A percentile compares a stretch with the other conserved stretches of the same genome.
phyloP scores from a whole-genome alignment of 352 stramenopile genomes.

The Globisporangium iwayamae region DNA sequence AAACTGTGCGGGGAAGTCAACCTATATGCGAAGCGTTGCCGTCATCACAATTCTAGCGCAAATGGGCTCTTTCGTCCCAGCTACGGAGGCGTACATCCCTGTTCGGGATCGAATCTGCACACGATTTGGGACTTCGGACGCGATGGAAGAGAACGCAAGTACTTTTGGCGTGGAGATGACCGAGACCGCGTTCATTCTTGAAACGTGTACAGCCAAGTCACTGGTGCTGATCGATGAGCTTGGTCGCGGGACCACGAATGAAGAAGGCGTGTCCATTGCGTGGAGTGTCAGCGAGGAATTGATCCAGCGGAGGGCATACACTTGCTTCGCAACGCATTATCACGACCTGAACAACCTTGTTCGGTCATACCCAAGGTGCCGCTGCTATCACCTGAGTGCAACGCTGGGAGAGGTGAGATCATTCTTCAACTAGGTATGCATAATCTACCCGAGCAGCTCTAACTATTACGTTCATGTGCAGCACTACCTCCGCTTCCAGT shows the following conservation, averaged over 20 bases:
- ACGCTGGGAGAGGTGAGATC: constrained; percentile 37
- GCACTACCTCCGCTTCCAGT: constrained; percentile 52
- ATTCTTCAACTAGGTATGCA: background rate
- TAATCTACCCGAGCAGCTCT: background rate
- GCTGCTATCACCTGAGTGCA: constrained; percentile 69
- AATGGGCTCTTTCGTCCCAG: constrained; percentile 90
- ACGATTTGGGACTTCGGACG: constrained; percentile 88
- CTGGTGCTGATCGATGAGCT: constrained; percentile 92
- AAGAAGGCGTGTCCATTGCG: constrained; percentile 86
- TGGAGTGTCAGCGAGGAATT: constrained; percentile 87
- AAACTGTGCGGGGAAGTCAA: constrained; percentile 91
- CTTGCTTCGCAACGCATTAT: constrained; percentile 92
- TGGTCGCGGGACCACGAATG: constrained; percentile 84
- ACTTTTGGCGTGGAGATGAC: constrained; percentile 92
- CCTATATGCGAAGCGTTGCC: constrained; percentile 78
- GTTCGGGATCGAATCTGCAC: constrained; percentile 89
- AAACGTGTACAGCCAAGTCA: constrained; percentile 57
- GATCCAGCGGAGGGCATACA: constrained; percentile 61
- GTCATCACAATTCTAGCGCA: constrained; percentile 90
- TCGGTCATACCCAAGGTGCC: constrained; percentile 57
- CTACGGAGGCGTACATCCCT: constrained; percentile 72
- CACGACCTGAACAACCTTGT: constrained; percentile 65
- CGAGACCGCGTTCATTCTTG: constrained; percentile 84
- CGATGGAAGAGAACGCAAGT: constrained; percentile 93
- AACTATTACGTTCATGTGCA: constrained; percentile 17